A percentile compares a stretch with the other conserved stretches of the same genome.
Conservation (phyloP, 192 early-diverging fungal species). For the Coemansia sp. region DNA sequence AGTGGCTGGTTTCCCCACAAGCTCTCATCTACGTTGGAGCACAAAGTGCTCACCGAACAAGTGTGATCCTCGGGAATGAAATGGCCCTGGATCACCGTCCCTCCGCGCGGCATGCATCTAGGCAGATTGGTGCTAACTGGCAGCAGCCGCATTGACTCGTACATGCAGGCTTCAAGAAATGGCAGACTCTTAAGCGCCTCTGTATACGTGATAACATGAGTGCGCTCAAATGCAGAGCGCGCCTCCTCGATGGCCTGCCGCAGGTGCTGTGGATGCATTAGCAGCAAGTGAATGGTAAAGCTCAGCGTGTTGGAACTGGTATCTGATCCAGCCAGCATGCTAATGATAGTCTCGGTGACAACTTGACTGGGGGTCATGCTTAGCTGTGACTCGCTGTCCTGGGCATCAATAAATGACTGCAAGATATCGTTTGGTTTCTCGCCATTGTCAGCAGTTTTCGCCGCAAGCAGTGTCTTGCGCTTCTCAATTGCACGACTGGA, state of each 20-base stretch:
- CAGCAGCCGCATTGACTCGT: constrained; percentile 42
- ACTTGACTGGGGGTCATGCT: constrained; percentile 38
- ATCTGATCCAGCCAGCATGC: constrained; percentile 41
- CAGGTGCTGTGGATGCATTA: constrained; percentile 32
- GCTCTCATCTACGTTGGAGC: constrained; percentile 16
- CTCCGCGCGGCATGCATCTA: constrained; percentile 31
- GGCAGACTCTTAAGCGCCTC: constrained; percentile 29
- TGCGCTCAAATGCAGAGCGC: constrained; percentile 15
- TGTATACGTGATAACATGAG: constrained; percentile 19
- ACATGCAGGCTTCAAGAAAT: constrained; percentile 45
- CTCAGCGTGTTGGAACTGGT: constrained; percentile 41
- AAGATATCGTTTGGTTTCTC: constrained; percentile 32
- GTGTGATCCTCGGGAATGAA: constrained; percentile 43
- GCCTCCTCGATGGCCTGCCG: constrained; percentile 15
- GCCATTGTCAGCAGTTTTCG: neutral
- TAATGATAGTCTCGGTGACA: constrained; percentile 35
- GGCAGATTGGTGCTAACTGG: constrained; percentile 33
- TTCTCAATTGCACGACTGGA: constrained; percentile 23
- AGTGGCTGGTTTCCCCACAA: constrained; percentile 21
- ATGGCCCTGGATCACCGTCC: constrained; percentile 30
- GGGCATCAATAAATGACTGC: constrained; percentile 47
- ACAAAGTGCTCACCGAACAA: constrained; percentile 26
- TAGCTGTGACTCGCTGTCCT: constrained; percentile 33
- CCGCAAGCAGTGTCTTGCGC: constrained; percentile 13
- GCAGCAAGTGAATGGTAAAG: constrained; percentile 39